Conservation (phyloP, 345 rosid genomes). For the Leavenworthia alabamica region DNA sequence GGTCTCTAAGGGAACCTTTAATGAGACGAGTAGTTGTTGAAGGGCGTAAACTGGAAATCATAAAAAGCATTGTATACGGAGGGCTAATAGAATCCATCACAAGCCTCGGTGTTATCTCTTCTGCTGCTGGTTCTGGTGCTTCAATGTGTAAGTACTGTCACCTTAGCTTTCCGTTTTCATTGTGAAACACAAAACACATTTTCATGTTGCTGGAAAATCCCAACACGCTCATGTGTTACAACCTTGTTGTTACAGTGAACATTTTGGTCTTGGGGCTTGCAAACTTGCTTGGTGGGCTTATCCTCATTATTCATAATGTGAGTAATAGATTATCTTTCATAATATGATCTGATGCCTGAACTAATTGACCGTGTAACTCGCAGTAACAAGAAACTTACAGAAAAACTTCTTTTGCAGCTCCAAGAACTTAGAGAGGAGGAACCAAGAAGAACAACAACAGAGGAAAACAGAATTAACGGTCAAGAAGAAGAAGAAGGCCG, state of each 20-base stretch:
- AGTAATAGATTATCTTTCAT: slow-evolving; percentile 28
- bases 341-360: not conserved
- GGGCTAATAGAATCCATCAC: slow-evolving; percentile 75
- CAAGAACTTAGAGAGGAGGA: slow-evolving; percentile 53
- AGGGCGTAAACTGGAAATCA: slow-evolving; percentile 43
- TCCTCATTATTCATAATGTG: slow-evolving; percentile 55
- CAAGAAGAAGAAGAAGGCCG: slow-evolving; percentile 44
- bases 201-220: not conserved
- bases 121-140: slow-evolving; percentile 83
- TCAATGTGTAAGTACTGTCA: slow-evolving; percentile 47
- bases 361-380: not conserved
- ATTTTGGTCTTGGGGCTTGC: slow-evolving; percentile 73
- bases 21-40: slow-evolving; percentile 4
- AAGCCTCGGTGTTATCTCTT: slow-evolving; percentile 70
- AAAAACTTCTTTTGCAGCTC: slow-evolving; percentile 14
- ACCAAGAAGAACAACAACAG: slow-evolving; percentile 32
- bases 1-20: slow-evolving; percentile 11
- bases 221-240: not conserved
- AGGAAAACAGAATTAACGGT: not conserved
- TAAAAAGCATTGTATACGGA: slow-evolving; percentile 84
- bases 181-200: not conserved
- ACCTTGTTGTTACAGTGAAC: slow-evolving; percentile 54
- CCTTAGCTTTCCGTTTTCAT: not conserved
- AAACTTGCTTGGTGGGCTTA: slow-evolving; percentile 69
- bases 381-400: not conserved